Evolutionary conservation across 768 basidiomycete genomes (phyloP).

Genomic region (Naganishia onofrii): DNA sequence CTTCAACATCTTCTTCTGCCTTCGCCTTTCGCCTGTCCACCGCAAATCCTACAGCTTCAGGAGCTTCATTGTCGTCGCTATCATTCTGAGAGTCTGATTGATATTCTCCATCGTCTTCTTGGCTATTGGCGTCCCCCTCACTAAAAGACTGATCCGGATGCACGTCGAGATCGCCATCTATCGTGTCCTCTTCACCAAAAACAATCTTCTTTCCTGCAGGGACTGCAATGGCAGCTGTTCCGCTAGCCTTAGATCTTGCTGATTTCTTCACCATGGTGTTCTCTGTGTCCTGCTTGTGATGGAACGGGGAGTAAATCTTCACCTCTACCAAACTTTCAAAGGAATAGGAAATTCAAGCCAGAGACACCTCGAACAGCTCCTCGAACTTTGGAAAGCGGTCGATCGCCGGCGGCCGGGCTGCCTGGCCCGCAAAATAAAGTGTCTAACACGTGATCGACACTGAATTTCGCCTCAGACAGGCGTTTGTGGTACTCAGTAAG

Average conservation of each 20-base stretch:
- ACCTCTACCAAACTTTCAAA: too few relatives aligned
- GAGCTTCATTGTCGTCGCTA: slow-evolving; percentile 30
- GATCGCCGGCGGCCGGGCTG: too few relatives aligned
- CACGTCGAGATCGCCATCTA: slow-evolving; percentile 13
- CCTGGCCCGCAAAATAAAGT: too few relatives aligned
- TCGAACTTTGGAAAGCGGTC: too few relatives aligned
- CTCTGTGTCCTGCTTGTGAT: too few relatives aligned
- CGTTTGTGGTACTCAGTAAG: not conserved
- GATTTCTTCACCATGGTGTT: slow-evolving; percentile 13
- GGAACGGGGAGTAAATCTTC: too few relatives aligned
- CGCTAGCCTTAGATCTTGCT: not conserved
- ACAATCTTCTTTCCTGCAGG: slow-evolving; percentile 31
- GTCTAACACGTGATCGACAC: slow-evolving; percentile 1
- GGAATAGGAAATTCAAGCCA: too few relatives aligned
- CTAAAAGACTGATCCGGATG: not conserved
- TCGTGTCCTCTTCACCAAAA: slow-evolving; percentile 27
- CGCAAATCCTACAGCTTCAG: slow-evolving; percentile 29
- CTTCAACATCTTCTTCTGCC: slow-evolving; percentile 13
- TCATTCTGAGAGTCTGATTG: not conserved
- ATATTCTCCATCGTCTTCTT: slow-evolving; percentile 18
- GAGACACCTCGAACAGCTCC: too few relatives aligned
- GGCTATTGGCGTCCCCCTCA: not conserved
- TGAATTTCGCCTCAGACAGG: slow-evolving; percentile 12
- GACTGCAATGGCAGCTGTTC: not conserved
- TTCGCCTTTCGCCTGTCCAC: slow-evolving; percentile 24